Percentiles rank a stretch among this genome's conserved stretches.
These are phyloP conservation scores for Wickerhamiella occidentalis DNA, from an alignment of 805 yeast genomes.

Conservation along the genomic window DNA sequence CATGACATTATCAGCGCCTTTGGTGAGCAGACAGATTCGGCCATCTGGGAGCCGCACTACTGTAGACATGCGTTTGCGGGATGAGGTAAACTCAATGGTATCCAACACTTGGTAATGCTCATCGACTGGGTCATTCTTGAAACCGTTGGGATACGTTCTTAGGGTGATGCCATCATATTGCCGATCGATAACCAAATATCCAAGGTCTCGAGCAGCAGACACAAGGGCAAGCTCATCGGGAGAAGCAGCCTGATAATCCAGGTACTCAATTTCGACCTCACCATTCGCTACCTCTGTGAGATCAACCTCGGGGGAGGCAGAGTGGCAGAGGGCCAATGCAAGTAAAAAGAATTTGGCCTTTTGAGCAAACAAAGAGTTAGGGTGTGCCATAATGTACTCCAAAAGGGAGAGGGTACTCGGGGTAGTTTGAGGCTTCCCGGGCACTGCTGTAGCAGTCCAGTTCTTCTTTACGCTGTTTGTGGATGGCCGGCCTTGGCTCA, in stretches of 20 bases:
- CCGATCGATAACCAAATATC: slow-evolving; percentile 68
- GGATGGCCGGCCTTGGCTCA: background rate
- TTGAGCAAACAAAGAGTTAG: slow-evolving; percentile 54
- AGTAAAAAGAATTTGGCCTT: slow-evolving; percentile 70
- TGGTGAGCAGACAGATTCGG: slow-evolving; percentile 65
- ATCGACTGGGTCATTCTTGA: slow-evolving; percentile 46
- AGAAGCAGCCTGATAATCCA: slow-evolving; percentile 84
- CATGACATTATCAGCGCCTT: slow-evolving; percentile 78
- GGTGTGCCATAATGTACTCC: slow-evolving; percentile 56
- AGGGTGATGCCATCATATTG: slow-evolving; percentile 48
- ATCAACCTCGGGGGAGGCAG: slow-evolving; percentile 64
- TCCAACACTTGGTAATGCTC: slow-evolving; percentile 70
- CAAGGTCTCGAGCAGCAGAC: slow-evolving; percentile 90
- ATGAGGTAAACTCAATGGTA: slow-evolving; percentile 71
- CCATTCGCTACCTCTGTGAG: slow-evolving; percentile 22
- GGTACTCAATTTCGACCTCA: slow-evolving; percentile 41
- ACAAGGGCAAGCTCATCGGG: slow-evolving; percentile 95
- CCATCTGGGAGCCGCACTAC: slow-evolving; percentile 65
- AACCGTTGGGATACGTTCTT: slow-evolving; percentile 74
- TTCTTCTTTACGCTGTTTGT: background rate
- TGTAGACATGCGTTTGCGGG: slow-evolving; percentile 91
- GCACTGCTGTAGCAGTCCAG: slow-evolving; percentile 42
- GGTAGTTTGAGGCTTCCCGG: slow-evolving; percentile 31
- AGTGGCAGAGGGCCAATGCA: slow-evolving; percentile 76
- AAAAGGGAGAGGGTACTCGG: slow-evolving; percentile 57